These are phyloP conservation scores for Camelina hispida DNA, from an alignment of 345 rosid species.

Conservation along the genomic window DNA sequence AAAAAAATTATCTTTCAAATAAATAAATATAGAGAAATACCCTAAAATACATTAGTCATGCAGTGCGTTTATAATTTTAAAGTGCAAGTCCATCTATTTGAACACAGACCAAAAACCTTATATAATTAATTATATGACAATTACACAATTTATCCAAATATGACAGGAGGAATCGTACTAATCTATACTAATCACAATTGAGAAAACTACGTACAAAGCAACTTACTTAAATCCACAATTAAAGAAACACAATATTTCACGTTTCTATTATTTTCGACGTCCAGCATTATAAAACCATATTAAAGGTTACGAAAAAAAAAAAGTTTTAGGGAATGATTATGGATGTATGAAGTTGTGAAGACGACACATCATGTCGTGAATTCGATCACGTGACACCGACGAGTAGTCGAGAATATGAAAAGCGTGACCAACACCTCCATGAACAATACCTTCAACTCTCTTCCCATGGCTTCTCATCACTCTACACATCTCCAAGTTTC, in stretches of 20 bases:
- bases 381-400: conserved; percentile 49
- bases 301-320: not conserved
- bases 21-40: not conserved
- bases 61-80: not conserved
- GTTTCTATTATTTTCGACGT: not conserved
- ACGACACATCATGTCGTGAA: conserved; percentile 66
- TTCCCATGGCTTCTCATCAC: conserved; percentile 58
- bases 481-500: conserved; percentile 62
- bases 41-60: not conserved
- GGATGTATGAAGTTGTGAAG: conserved; percentile 57
- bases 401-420: conserved; percentile 62
- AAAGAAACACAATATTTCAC: not conserved
- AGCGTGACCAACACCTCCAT: conserved; percentile 80
- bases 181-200: conserved; percentile 12
- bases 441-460: conserved; percentile 57
- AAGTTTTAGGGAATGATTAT: not conserved
- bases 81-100: not conserved
- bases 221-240: not conserved
- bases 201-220: conserved; percentile 22
- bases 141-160: conserved; percentile 2
- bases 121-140: conserved; percentile 12
- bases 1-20: not conserved
- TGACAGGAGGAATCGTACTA: conserved; percentile 15
- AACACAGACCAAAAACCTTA: conserved; percentile 6
- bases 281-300: not conserved